Percentiles rank a stretch among this genome's conserved stretches.
phyloP scores from a whole-genome alignment of 805 yeast species.

The Teunomyces aglyptinius region DNA sequence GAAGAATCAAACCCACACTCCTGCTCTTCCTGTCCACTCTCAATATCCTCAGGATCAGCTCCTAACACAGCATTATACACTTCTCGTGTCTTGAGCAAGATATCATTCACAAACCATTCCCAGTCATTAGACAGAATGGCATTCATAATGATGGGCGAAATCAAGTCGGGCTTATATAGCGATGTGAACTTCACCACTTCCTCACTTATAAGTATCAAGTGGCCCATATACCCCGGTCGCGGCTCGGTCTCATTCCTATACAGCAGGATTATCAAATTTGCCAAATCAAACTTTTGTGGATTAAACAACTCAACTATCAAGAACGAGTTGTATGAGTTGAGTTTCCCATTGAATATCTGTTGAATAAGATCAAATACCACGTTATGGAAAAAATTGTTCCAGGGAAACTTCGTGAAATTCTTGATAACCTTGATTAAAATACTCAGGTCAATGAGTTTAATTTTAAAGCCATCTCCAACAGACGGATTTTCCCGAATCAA shows the following conservation, averaged over 20 bases:
- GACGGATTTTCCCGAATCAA: slow-evolving; percentile 55
- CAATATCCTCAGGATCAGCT: slow-evolving; percentile 26
- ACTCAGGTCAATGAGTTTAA: slow-evolving; percentile 71
- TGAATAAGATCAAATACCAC: slow-evolving; percentile 96
- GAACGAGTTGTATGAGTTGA: slow-evolving; percentile 76
- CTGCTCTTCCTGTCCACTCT: slow-evolving; percentile 5
- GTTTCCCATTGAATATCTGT: slow-evolving; percentile 89
- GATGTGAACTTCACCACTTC: slow-evolving; percentile 87
- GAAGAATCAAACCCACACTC: slow-evolving; percentile 30
- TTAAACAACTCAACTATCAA: slow-evolving; percentile 31
- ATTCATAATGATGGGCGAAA: slow-evolving; percentile 38
- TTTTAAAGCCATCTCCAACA: slow-evolving; percentile 85
- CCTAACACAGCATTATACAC: slow-evolving; percentile 59
- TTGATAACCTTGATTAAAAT: slow-evolving; percentile 65
- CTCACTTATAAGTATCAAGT: slow-evolving; percentile 86
- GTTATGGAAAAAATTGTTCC: slow-evolving; percentile 97
- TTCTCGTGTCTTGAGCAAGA: slow-evolving; percentile 51
- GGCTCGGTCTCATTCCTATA: slow-evolving; percentile 51
- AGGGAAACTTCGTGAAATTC: slow-evolving; percentile 82
- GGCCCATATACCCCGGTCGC: slow-evolving; percentile 96
- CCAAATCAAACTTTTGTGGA: slow-evolving; percentile 41
- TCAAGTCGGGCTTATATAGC: slow-evolving; percentile 58
- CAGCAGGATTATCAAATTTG: slow-evolving; percentile 27
- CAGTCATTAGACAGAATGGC: slow-evolving; percentile 39
- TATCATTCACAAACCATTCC: slow-evolving; percentile 50